Evolutionary conservation across 306 rosid genomes (phyloP).

Genomic region (Fragaria iinumae): DNA sequence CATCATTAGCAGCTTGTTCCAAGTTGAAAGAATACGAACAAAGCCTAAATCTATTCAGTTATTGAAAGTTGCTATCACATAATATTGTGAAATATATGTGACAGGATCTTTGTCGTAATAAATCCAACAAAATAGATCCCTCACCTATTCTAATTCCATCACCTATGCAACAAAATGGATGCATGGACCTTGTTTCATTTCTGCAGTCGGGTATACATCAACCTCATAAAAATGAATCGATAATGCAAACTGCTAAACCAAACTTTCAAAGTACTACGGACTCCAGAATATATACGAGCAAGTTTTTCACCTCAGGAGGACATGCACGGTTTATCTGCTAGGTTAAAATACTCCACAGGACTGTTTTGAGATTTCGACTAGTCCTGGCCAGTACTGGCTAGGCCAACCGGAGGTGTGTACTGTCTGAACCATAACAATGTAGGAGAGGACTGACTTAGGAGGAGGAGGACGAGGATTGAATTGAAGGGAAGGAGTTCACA

Average conservation of each 20-base stretch:
- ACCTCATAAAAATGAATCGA: not conserved
- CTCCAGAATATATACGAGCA: not conserved
- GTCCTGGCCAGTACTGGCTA: not conserved
- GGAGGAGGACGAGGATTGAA: not conserved
- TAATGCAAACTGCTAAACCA: not conserved
- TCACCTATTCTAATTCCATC: not conserved
- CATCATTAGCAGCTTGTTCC: not conserved
- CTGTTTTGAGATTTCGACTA: not conserved
- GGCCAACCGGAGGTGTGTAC: not conserved
- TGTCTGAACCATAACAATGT: conserved; percentile 15
- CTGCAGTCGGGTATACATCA: not conserved
- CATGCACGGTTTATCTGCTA: not conserved
- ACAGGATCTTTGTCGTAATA: conserved; percentile 3
- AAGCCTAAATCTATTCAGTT: not conserved
- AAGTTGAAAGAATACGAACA: not conserved
- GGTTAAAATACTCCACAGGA: not conserved
- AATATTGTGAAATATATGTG: conserved; percentile 4
- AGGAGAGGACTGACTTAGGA: not conserved
- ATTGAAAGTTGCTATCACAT: not conserved
- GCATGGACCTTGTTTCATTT: not conserved
- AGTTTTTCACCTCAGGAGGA: not conserved
- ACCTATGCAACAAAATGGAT: not conserved
- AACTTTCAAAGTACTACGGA: not conserved
- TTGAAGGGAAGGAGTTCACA: conserved; percentile 13
- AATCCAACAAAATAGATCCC: conserved; percentile 2